phyloP scores from a whole-genome alignment of 306 rosid genomes.

The Gynostemma pentaphyllum region DNA sequence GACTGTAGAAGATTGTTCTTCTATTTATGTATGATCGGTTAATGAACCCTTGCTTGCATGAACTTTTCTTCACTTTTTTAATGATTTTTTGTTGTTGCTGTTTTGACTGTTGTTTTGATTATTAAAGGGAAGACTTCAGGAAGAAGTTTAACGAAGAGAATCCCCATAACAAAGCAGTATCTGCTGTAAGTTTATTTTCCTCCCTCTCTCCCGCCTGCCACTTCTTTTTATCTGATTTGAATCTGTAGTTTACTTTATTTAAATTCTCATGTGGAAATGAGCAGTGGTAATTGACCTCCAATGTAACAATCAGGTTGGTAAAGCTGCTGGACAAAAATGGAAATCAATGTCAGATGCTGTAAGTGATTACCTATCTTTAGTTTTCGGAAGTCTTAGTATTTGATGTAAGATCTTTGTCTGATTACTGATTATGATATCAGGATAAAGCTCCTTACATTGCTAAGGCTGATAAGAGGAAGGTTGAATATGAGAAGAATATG shows the following conservation, averaged over 20 bases:
- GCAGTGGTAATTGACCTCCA: not conserved
- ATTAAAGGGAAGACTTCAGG: conserved; percentile 75
- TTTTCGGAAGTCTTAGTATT: not conserved
- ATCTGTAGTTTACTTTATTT: not conserved
- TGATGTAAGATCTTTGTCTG: not conserved
- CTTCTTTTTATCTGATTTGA: not conserved
- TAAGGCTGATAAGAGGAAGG: conserved; percentile 68
- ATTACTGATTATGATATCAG: conserved; percentile 15
- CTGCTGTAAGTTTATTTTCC: conserved; percentile 47
- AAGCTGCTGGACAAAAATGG: conserved; percentile 91
- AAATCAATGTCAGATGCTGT: conserved; percentile 61
- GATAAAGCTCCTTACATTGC: conserved; percentile 74
- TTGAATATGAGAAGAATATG: conserved; percentile 66
- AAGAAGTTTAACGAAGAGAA: conserved; percentile 73
- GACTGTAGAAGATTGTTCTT: too few species aligned
- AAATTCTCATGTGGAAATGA: not conserved
- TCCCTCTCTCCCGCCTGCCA: too few species aligned
- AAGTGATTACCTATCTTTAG: conserved; percentile 6
- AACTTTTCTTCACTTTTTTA: too few species aligned
- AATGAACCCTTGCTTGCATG: too few species aligned
- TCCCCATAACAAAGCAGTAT: conserved; percentile 75
- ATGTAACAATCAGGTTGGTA: conserved; percentile 47
- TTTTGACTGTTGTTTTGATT: not conserved
- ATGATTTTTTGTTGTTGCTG: too few species aligned
- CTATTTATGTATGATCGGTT: too few species aligned